Base-by-base conservation (phyloP, 2,329 filamentous ascomycete genomes). In the Trematosphaeria pertusa region DNA sequence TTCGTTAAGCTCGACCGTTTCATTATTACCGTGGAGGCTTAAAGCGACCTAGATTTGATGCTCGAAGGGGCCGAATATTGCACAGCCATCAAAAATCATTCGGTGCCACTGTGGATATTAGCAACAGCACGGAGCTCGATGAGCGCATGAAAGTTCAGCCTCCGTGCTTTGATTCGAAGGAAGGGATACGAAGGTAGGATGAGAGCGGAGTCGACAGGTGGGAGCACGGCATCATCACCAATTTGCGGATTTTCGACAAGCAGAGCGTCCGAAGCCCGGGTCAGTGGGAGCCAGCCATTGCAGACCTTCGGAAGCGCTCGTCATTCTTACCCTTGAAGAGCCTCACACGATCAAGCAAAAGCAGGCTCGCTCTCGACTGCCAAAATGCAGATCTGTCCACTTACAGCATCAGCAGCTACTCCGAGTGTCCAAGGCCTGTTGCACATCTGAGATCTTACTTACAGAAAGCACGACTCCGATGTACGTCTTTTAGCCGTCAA, bases 401-500 rank as follows among this genome's bases (percentile, higher is more conserved):
- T 18, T 11, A 28, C 24, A 7, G 10, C 12, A 17, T 35, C 32
- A 19, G 14, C 5, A 35, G 32, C 32, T 35, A 35, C 32, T 28
- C n/a, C n/a, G n/a, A n/a, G n/a, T n/a, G n/a, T 28, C 7, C 24
- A 28, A 37, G 18, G 35, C 20, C 4, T 9, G 35, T 37, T 18
- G 17, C 20, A 37, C 35, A 37, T 22, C 35, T 24, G 12, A 22
- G 35, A 37, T 37, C 35, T 37, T 22, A 37, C 18, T 12, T 37
- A 37, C 17, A 22, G 35, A 40, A 31, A 15, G 7, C 8, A 11
- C 14, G 17, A n/a, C 19, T 12, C 15, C 12, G 30, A 12, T n/a
- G 31, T 17, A 33, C n/a, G 15, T 20, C 35, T 40, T 52, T 52
- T 53, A 52, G 49, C 52, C 52, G 49, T 52, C 43, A 50, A 45